These are phyloP conservation scores for Arctium lappa DNA, from an alignment of 129 eudicot genomes.

Conservation along the genomic window DNA sequence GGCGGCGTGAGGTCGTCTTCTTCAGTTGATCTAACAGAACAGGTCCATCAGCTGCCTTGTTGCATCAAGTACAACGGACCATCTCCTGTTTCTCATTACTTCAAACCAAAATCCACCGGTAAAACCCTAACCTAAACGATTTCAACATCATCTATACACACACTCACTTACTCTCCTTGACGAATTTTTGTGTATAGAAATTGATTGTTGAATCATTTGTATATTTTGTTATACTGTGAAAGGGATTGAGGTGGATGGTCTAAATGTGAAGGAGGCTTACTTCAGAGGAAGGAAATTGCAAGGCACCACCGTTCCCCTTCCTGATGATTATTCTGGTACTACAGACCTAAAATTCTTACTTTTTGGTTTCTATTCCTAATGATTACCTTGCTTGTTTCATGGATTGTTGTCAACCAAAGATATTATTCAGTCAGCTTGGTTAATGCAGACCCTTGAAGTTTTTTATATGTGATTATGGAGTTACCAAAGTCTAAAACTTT, in stretches of 20 bases:
- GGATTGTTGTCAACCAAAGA: background rate
- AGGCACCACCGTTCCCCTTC: constrained; percentile 71
- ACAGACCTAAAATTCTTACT: background rate
- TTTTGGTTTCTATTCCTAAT: background rate
- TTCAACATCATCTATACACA: background rate
- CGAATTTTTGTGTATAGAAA: background rate
- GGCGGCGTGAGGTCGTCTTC: constrained; percentile 11
- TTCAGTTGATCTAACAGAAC: constrained; percentile 59
- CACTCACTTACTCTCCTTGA: background rate
- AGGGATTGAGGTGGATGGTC: constrained; percentile 77
- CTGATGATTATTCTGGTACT: constrained; percentile 72
- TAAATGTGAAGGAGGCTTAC: constrained; percentile 74
- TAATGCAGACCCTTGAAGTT: background rate
- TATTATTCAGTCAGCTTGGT: background rate
- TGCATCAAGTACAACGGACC: constrained; percentile 85
- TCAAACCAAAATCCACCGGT: constrained; percentile 82
- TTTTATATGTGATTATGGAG: background rate
- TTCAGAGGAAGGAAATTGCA: constrained; percentile 92
- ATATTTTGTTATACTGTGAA: background rate
- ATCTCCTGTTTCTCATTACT: constrained; percentile 71
- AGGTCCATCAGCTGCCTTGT: constrained; percentile 89
- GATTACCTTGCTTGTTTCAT: background rate
- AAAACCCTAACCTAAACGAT: background rate
- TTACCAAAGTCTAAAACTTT: background rate
- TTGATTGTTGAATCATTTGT: background rate